Base-by-base conservation (phyloP, 1,284 basidiomycete genomes). In the Tylopilus sp. region DNA sequence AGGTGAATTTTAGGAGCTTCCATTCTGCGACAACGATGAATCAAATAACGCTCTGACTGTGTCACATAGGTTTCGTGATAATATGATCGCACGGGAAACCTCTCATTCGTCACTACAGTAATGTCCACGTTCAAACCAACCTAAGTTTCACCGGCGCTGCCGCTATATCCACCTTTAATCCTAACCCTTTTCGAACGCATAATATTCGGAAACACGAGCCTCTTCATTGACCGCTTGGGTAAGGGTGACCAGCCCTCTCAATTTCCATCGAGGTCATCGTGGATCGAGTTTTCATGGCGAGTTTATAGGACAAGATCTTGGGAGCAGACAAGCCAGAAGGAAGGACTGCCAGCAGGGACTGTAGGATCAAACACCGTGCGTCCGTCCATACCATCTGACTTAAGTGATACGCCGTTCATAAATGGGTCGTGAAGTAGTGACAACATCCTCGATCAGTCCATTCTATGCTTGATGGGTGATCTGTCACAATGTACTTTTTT, bases 241-340 rank as follows among this genome's bases (percentile, higher is more conserved):
- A 24, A 12, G 49, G 53, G 19, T 16, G 29, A 33, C 19, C 7
- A 22, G 55, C 22, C n/a, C 52, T 26, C 38, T 58, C 52, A 10
- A 69, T 51, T 33, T 65, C 51, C 36, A n/a, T 67, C 24, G 24
- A 39, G 22, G 8, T 36, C 18, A 24, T 47, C 29, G 49, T 57
- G 36, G 22, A 60, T 9, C 52, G 60, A 49, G 57, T 63, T 63
- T 36, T n/a, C 10, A 13, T 56, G 57, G 49, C 53, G n/a, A 47
- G n/a, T 38, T 32, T 6, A n/a, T 19, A 18, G 6, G 9, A 41
- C 15, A 18, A 18, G 39, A 41, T 41, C 39, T 41, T 19, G 13
- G 19, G 6, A 41, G 52, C n/a, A 12, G 19, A 19, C 33, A 41
- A 1, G 13, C 22, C 12, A 53, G 4, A 15, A 29, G 18, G 2